Conservation (phyloP, 2,329 filamentous ascomycete species). For the Gnomoniopsis smithogilvyi region DNA sequence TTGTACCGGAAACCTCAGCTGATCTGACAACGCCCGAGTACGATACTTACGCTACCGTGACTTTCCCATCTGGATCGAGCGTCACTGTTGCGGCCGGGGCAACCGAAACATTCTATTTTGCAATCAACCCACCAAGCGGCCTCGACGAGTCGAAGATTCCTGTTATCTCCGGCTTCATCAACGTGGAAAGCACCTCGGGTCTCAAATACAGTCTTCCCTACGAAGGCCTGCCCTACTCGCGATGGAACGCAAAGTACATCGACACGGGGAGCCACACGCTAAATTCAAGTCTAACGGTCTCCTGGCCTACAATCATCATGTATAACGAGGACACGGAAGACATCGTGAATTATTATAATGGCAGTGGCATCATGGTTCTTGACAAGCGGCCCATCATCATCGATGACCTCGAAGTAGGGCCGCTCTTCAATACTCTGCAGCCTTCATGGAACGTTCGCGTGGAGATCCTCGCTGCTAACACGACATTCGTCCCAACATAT, state of each 20-base stretch:
- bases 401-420: neutral
- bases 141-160: neutral
- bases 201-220: neutral
- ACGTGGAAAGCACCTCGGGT: neutral
- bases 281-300: neutral
- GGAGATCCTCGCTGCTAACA: neutral
- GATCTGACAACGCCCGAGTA: constrained; percentile 1
- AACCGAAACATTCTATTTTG: neutral
- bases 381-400: neutral
- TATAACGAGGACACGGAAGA: neutral
- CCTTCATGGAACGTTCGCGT: neutral
- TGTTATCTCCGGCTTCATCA: constrained; percentile 3
- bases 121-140: neutral
- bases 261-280: neutral
- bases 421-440: neutral
- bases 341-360: neutral
- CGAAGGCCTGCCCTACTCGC: neutral
- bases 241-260: neutral
- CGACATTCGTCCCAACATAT: neutral
- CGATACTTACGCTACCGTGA: neutral
- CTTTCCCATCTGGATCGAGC: neutral
- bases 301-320: constrained; percentile 1
- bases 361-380: neutral
- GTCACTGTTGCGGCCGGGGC: neutral
- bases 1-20: neutral